Evolutionary conservation across 352 stramenopile species (phyloP).

Genomic region (Phytophthora fragariaefolia): DNA sequence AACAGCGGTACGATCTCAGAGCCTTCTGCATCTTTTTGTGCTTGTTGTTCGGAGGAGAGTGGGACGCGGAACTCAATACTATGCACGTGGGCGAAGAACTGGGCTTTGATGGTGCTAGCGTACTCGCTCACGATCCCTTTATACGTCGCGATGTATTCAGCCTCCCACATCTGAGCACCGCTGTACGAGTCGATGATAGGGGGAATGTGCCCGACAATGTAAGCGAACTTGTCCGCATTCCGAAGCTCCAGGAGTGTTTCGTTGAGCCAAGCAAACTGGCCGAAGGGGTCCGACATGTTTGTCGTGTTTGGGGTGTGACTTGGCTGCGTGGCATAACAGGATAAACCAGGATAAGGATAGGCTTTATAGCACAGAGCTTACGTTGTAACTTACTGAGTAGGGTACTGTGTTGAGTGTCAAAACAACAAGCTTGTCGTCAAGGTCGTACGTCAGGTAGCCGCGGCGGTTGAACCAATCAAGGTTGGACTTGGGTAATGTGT

Average conservation of each 20-base stretch:
- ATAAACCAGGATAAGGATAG: not conserved
- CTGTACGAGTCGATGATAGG: conserved; percentile 89
- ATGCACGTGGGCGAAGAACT: conserved; percentile 93
- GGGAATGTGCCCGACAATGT: conserved; percentile 91
- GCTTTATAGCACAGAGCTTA: not conserved
- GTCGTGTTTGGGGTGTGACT: conserved; percentile 71
- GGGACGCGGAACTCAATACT: conserved; percentile 89
- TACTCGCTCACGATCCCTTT: conserved; percentile 69
- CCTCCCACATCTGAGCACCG: conserved; percentile 83
- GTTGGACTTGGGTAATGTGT: conserved; percentile 54
- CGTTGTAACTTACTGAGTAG: conserved; percentile 59
- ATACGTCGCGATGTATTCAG: conserved; percentile 83
- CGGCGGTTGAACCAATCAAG: conserved; percentile 58
- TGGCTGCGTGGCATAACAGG: conserved; percentile 35
- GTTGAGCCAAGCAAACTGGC: conserved; percentile 91
- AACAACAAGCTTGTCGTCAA: conserved; percentile 66
- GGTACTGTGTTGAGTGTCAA: conserved; percentile 81
- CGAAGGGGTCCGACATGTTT: conserved; percentile 78
- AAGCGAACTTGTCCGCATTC: conserved; percentile 57
- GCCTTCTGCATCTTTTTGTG: conserved; percentile 11
- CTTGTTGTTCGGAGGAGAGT: conserved; percentile 25
- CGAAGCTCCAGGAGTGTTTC: conserved; percentile 58
- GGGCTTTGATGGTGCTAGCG: conserved; percentile 68
- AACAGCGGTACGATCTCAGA: conserved; percentile 73
- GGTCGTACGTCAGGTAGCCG: conserved; percentile 61